Base-by-base conservation (phyloP, 495 filamentous ascomycete genomes). In the Podospora bellae-mahoneyi region DNA sequence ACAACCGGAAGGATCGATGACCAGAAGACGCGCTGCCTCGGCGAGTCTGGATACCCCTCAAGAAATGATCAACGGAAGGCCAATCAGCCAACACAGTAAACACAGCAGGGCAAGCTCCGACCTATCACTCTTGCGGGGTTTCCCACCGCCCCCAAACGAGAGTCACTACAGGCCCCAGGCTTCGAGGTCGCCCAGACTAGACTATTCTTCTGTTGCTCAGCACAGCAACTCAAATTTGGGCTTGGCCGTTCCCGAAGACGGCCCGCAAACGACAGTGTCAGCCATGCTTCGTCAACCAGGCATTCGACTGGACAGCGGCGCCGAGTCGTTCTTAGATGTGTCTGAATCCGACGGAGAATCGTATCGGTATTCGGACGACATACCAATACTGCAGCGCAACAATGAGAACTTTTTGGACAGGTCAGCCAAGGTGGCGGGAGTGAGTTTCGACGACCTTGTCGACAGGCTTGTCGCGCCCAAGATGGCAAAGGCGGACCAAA, bases 381-480 rank as follows among this genome's bases (percentile, higher is more conserved):
- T 86, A 67, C 86, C 86, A 30, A 85, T 88, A 58, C 73, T 89
- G 32, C 84, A 86, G 73, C 83, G 87, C 55, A 80, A 79, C 65
- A 84, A 86, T 63, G 84, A 86, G 56, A 76, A 65, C 59, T 72
- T 82, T 27, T 76, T 80, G 48, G 84, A 86, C 30, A 78, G 79
- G 67, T 78, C 83, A 4, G 74, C 78, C 10, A 84, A 82, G 74
- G 85, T 85, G 62, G 77, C 80, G 13, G 92, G 92, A 4, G 81
- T 90, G 20, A 88, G 87, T 6, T 97, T 96, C 72, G 93, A 96
- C 72, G 92, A 96, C 64, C 84, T 99, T 9, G 90, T 98, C 18
- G 93, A 97, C 76, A 89, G 92, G 57, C 83, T 99, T 34, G 81
- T 97, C 30, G 84, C 89, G 0, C 85, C 89, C 65, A 90, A 91